Conservation (phyloP, 2,329 filamentous ascomycete species). For the Fusarium incarnatum region DNA sequence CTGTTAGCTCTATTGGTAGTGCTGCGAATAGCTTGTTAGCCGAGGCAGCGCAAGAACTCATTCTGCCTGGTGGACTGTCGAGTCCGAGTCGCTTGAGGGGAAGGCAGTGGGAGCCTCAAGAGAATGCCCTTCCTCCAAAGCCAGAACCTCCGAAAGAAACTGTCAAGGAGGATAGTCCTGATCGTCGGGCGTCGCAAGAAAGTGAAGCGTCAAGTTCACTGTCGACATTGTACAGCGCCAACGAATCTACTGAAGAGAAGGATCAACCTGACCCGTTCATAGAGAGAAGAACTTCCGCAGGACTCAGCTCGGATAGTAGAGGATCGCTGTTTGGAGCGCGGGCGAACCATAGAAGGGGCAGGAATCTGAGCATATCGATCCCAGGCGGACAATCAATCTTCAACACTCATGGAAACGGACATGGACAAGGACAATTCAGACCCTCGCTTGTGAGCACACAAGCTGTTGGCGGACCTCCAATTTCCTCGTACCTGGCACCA, state of each 20-base stretch:
- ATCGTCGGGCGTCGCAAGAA: constrained; percentile 50
- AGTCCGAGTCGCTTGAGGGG: constrained; percentile 58
- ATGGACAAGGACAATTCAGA: constrained; percentile 30
- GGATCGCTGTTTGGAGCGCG: constrained; percentile 36
- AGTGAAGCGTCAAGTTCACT: constrained; percentile 65
- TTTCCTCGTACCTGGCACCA: constrained; percentile 36
- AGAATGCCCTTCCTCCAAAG: constrained; percentile 4
- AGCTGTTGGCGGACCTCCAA: constrained; percentile 35
- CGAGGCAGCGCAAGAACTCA: constrained; percentile 51
- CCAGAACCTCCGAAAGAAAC: constrained; percentile 8
- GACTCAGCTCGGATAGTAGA: constrained; percentile 17
- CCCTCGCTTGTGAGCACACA: constrained; percentile 43
- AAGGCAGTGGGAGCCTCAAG: constrained; percentile 43
- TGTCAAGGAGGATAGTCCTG: constrained; percentile 30
- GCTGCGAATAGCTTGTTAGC: constrained; percentile 57
- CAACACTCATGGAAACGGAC: constrained; percentile 18
- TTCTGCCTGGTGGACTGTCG: constrained; percentile 53
- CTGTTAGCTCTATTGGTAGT: constrained; percentile 51
- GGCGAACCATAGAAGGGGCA: constrained; percentile 28
- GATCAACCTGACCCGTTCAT: constrained; percentile 51
- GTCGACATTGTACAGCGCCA: constrained; percentile 68
- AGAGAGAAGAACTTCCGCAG: constrained; percentile 25
- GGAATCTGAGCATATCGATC: constrained; percentile 40
- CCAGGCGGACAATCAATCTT: constrained; percentile 21
- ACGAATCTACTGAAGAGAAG: constrained; percentile 58